A percentile compares a stretch with the other conserved stretches of the same genome.
These are phyloP conservation scores for Eimeria acervulina DNA, from an alignment of 169 alveolate species.

Conservation along the genomic window DNA sequence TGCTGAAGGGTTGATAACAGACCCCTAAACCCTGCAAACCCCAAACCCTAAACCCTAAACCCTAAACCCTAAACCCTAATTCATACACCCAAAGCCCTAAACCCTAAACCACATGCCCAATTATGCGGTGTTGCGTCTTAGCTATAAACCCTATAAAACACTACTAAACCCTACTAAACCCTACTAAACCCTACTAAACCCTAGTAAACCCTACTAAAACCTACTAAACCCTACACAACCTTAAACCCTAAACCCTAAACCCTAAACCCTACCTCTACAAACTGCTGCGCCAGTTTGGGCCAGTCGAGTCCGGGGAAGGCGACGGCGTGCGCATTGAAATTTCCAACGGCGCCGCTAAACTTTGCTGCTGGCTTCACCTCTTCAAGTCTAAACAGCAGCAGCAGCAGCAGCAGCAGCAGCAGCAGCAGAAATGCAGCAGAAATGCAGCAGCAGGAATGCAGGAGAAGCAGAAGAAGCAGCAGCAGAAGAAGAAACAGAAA, in stretches of 20 bases:
- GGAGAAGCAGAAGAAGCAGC: neutral
- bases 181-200: no score
- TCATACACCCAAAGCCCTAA: neutral
- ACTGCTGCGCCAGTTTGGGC: slow-evolving; percentile 85
- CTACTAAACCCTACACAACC: slow-evolving; percentile 8
- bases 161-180: no score
- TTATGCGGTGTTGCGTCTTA: no score
- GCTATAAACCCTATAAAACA: no score
- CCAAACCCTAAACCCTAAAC: slow-evolving; percentile 43
- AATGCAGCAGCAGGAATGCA: neutral
- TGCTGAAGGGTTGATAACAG: slow-evolving; percentile 94
- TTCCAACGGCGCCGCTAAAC: slow-evolving; percentile 98
- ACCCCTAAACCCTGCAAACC: slow-evolving; percentile 88
- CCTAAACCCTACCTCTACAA: slow-evolving; percentile 80
- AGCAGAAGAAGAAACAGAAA: no score
- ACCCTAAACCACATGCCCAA: no score
- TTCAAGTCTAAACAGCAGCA: slow-evolving; percentile 46
- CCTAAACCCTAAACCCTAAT: slow-evolving; percentile 4
- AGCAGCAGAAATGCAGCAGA: neutral
- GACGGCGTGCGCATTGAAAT: slow-evolving; percentile 95
- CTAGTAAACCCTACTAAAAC: neutral
- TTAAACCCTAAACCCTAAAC: slow-evolving; percentile 60
- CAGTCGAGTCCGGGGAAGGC: slow-evolving; percentile 96
- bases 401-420: slow-evolving; percentile 62
- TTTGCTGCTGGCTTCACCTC: slow-evolving; percentile 93